Evolutionary conservation across 1,284 basidiomycete species (phyloP).

Genomic region (Sporisorium iseilematis-ciliati): DNA sequence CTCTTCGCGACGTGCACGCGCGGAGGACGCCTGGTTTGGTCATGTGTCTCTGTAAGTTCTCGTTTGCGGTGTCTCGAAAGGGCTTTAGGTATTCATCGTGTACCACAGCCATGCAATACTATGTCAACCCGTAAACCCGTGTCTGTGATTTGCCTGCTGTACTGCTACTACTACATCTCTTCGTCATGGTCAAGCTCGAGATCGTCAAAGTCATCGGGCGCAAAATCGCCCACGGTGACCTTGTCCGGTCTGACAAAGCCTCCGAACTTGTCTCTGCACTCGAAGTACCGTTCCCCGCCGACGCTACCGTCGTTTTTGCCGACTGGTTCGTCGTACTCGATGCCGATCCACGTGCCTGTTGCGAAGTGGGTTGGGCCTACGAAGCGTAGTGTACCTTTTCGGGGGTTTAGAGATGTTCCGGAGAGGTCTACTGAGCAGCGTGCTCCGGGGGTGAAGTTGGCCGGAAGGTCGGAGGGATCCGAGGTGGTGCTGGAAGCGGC

Average conservation of each 20-base stretch:
- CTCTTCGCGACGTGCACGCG: background rate
- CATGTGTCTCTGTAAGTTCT: constrained; percentile 3
- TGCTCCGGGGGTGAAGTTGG: constrained; percentile 76
- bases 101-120: background rate
- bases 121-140: background rate
- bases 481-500: constrained; percentile 57
- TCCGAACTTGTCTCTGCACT: constrained; percentile 81
- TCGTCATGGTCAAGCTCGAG: constrained; percentile 49
- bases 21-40: background rate
- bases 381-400: constrained; percentile 86
- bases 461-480: constrained; percentile 37
- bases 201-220: constrained; percentile 67
- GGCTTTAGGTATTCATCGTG: background rate
- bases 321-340: constrained; percentile 95
- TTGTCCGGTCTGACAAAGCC: constrained; percentile 88
- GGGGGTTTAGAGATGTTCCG: constrained; percentile 68
- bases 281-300: constrained; percentile 86
- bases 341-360: constrained; percentile 81
- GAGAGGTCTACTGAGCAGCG: constrained; percentile 85
- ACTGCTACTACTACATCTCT: constrained; percentile 27
- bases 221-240: constrained; percentile 86
- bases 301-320: constrained; percentile 95
- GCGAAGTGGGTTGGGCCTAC: constrained; percentile 85
- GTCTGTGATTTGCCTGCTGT: background rate
- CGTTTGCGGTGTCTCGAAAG: background rate